These are phyloP conservation scores for Malassezia equina DNA, from an alignment of 1,284 basidiomycete species.

Conservation along the genomic window DNA sequence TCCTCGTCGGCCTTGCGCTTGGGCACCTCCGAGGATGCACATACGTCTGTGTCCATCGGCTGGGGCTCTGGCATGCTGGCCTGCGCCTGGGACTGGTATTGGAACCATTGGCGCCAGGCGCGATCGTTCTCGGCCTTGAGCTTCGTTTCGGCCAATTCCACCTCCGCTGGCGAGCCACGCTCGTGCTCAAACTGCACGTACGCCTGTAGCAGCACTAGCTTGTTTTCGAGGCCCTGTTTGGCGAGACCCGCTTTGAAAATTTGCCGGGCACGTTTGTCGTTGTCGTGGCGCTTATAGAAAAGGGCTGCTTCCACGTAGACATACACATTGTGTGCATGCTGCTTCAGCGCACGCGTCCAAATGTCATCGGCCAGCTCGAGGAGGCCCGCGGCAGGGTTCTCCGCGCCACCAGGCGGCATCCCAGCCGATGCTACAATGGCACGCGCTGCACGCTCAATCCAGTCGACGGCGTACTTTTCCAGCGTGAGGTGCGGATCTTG, in stretches of 20 bases:
- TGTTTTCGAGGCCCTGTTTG: conserved; percentile 17
- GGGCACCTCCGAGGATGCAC: background rate
- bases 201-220: conserved; percentile 69
- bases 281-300: conserved; percentile 26
- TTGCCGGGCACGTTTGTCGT: conserved; percentile 27
- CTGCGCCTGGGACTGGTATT: conserved; percentile 49
- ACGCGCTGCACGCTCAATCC: conserved; percentile 29
- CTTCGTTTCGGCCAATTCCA: conserved; percentile 56
- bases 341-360: conserved; percentile 27
- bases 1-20: conserved; percentile 31
- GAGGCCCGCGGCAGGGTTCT: conserved; percentile 22
- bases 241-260: conserved; percentile 25
- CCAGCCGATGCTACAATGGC: background rate
- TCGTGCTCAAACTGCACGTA: conserved; percentile 77
- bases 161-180: conserved; percentile 61
- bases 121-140: conserved; percentile 52
- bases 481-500: conserved; percentile 20
- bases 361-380: conserved; percentile 31
- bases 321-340: conserved; percentile 24
- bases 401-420: conserved; percentile 15
- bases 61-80: conserved; percentile 2
- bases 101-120: conserved; percentile 50
- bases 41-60: conserved; percentile 14
- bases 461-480: conserved; percentile 28
- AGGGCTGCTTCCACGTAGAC: conserved; percentile 27